Base-by-base conservation (phyloP, 768 basidiomycete genomes). In the Tulasnella sp. region DNA sequence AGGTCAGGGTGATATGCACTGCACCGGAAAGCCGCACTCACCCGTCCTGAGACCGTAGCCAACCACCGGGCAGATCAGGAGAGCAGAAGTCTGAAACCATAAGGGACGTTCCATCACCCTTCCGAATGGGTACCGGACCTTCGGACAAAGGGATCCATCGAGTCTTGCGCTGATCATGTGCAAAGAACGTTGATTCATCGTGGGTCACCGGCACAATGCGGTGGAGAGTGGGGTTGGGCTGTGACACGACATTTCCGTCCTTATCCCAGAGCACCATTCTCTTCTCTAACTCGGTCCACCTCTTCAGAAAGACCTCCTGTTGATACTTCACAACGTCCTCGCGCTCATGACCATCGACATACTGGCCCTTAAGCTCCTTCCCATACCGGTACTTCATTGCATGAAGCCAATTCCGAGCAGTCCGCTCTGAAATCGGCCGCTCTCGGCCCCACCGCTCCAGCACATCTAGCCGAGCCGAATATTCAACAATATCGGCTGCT, bases 321-420 rank as follows among this genome's bases (percentile, higher is more conserved):
- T 75, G 75, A 65, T 83, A 83, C 12, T 74, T 65, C 0, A 81
- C 79, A 52, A 83, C 81, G 81, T 79, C 80, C n/a, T 78, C 77
- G n/a, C 73, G 75, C 74, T 83, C 80, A n/a, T n/a, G n/a, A n/a
- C n/a, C n/a, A n/a, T n/a, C n/a, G n/a, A n/a, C n/a, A n/a, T n/a
- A n/a, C n/a, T 79, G 81, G 0, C 83, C 82, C 32, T 79, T 81
- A 19, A 75, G 71, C 37, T 76, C 76, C 19, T 74, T 47, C 1
- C 63, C 37, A 70, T 78, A 83, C 3, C 75, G 76, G 75, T 77
- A 82, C 1, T 76, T 78, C 14, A 83, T 59, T 11, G 76, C 79
- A 2, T 77, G 66, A 1, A 85, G 74, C 81, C 80, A 83, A 0
- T 72, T 47, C 14, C 66, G 68, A 11, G 81, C 81, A 0, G 80